phyloP scores from a whole-genome alignment of 768 basidiomycete genomes.

The Phaeotremella fagi region DNA sequence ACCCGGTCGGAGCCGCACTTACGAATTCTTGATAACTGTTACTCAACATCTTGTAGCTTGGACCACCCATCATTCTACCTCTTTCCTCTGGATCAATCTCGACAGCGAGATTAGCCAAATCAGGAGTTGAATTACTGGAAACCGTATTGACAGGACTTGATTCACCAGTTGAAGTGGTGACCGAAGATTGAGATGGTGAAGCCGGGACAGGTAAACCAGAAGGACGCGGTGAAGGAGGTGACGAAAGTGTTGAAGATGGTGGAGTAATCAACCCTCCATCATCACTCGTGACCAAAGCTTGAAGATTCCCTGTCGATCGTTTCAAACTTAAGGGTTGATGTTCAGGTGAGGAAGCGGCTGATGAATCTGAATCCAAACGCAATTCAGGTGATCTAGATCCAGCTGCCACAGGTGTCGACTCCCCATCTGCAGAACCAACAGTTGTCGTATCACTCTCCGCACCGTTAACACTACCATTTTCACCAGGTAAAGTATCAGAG shows the following conservation, averaged over 20 bases:
- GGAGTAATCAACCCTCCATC: constrained; percentile 35
- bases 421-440: constrained; percentile 21
- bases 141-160: constrained; percentile 32
- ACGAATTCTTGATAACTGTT: constrained; percentile 46
- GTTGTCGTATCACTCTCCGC: not conserved
- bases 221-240: constrained; percentile 36
- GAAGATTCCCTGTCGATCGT: constrained; percentile 34
- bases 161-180: constrained; percentile 28
- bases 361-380: not conserved
- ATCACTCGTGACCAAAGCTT: constrained; percentile 18
- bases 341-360: constrained; percentile 1
- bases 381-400: constrained; percentile 22
- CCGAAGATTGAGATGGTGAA: constrained; percentile 31
- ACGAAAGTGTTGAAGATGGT: constrained; percentile 38
- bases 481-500: constrained; percentile 14
- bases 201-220: constrained; percentile 11
- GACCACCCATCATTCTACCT: constrained; percentile 4
- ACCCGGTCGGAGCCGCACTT: constrained; percentile 12
- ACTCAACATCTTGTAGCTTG: not conserved
- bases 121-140: constrained; percentile 24
- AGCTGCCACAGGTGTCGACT: constrained; percentile 31
- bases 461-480: not conserved
- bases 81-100: constrained; percentile 33
- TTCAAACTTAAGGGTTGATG: constrained; percentile 19
- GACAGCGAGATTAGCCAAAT: constrained; percentile 20